These are phyloP conservation scores for Lobulomyces angularis DNA, from an alignment of 192 early-diverging fungal species.

Conservation along the genomic window DNA sequence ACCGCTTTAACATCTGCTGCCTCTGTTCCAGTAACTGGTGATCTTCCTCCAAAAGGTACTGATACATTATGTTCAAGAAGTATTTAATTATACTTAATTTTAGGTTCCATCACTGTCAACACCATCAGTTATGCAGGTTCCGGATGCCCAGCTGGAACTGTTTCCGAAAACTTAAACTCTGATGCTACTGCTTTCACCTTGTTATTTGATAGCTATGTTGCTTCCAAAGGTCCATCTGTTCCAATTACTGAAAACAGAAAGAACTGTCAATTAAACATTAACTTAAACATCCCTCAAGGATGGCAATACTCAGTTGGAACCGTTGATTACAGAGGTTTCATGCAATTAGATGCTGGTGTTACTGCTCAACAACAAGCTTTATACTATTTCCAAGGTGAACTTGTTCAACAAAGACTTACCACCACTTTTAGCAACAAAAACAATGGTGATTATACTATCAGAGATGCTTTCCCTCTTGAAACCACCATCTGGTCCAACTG, in stretches of 20 bases:
- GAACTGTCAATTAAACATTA: constrained; percentile 11
- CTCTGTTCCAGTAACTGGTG: no score
- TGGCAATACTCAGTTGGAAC: constrained; percentile 5
- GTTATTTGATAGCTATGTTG: constrained; percentile 14
- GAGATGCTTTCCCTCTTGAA: constrained; percentile 7
- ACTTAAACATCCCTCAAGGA: constrained; percentile 2
- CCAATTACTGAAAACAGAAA: constrained; percentile 10
- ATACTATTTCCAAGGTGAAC: constrained; percentile 11
- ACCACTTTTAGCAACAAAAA: constrained; percentile 7
- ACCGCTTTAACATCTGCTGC: no score
- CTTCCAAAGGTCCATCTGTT: constrained; percentile 10
- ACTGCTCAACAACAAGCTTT: constrained; percentile 4
- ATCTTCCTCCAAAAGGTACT: no score
- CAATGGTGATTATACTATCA: constrained; percentile 8
- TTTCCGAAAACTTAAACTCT: no score
- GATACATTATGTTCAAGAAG: no score
- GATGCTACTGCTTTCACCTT: constrained; percentile 15
- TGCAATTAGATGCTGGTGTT: constrained; percentile 1
- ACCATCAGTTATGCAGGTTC: constrained; percentile 4
- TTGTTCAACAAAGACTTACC: background rate
- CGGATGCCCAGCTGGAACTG: constrained; percentile 1
- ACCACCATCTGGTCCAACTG: constrained; percentile 15
- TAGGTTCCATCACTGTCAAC: constrained; percentile 1
- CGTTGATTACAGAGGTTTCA: constrained; percentile 1
- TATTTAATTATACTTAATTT: no score